These are phyloP conservation scores for Neofusicoccum umdonicola DNA, from an alignment of 2,329 filamentous ascomycete species.

Conservation along the genomic window DNA sequence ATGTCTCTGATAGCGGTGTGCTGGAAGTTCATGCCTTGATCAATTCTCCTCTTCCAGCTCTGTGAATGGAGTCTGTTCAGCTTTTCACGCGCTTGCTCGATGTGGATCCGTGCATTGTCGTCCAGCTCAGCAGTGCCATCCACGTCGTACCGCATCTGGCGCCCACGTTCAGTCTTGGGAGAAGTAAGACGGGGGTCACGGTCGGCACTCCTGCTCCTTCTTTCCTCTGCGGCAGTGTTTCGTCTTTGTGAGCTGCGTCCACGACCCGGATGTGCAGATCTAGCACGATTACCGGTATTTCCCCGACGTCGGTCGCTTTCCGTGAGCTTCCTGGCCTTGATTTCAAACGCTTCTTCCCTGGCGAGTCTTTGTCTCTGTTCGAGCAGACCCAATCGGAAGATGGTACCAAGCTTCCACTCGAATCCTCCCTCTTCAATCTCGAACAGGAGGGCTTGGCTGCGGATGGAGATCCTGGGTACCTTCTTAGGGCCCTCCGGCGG, in stretches of 20 bases:
- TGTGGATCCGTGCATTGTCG: conserved; percentile 67
- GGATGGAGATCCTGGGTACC: conserved; percentile 80
- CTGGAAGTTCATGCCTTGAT: conserved; percentile 68
- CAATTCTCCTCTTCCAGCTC: conserved; percentile 90
- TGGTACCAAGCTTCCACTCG: conserved; percentile 94
- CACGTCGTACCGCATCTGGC: conserved; percentile 71
- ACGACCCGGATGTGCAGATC: conserved; percentile 49
- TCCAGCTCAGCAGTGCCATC: conserved; percentile 73
- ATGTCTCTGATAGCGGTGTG: conserved; percentile 75
- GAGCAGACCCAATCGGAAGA: conserved; percentile 82
- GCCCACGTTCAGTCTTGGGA: conserved; percentile 23
- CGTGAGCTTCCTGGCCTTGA: conserved; percentile 83
- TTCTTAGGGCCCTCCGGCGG: conserved; percentile 79
- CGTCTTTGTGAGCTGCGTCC: conserved; percentile 39
- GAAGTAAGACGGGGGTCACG: conserved; percentile 1
- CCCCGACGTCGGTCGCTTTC: conserved; percentile 48
- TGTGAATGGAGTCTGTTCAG: conserved; percentile 79
- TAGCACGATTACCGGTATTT: conserved; percentile 52
- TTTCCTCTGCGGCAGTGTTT: conserved; percentile 29
- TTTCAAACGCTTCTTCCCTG: conserved; percentile 81
- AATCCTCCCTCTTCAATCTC: conserved; percentile 95
- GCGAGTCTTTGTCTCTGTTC: conserved; percentile 90
- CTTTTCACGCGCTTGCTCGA: conserved; percentile 71
- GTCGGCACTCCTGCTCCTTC: conserved; percentile 41
- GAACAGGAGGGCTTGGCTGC: conserved; percentile 78